phyloP scores from a whole-genome alignment of 2,329 filamentous ascomycete genomes.

The Capronia epimyces region DNA sequence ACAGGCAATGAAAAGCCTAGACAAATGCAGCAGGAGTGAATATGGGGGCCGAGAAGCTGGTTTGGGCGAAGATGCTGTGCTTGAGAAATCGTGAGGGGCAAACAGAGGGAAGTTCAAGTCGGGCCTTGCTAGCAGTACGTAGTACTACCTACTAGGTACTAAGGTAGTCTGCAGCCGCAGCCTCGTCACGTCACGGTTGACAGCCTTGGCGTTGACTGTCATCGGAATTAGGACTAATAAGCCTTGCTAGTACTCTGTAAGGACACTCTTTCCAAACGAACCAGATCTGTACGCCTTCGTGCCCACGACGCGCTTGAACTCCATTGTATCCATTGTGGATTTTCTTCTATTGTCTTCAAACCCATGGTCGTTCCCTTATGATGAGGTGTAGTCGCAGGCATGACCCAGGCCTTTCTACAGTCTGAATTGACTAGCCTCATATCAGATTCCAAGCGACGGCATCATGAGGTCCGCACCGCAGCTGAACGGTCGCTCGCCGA shows the following conservation, averaged over 20 bases:
- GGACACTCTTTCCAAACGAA: slow-evolving; percentile 10
- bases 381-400: slow-evolving; percentile 20
- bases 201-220: slow-evolving; percentile 11
- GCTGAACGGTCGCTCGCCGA: slow-evolving; percentile 92
- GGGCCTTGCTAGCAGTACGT: neutral
- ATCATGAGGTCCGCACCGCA: slow-evolving; percentile 79
- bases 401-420: slow-evolving; percentile 57
- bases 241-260: no score
- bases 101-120: no score
- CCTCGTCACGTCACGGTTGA: slow-evolving; percentile 6
- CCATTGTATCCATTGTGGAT: no score
- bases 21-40: neutral
- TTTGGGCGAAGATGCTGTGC: neutral
- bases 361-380: slow-evolving; percentile 3
- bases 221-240: no score
- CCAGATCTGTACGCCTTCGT: no score
- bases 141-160: neutral
- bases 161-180: slow-evolving; percentile 3
- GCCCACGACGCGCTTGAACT: no score
- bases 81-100: slow-evolving; percentile 11
- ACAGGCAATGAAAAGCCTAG: neutral
- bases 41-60: neutral
- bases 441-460: slow-evolving; percentile 92
- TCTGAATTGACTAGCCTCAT: slow-evolving; percentile 85
- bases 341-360: neutral